Base-by-base conservation (phyloP, 495 filamentous ascomycete species). In the Penicillium coprophilum region DNA sequence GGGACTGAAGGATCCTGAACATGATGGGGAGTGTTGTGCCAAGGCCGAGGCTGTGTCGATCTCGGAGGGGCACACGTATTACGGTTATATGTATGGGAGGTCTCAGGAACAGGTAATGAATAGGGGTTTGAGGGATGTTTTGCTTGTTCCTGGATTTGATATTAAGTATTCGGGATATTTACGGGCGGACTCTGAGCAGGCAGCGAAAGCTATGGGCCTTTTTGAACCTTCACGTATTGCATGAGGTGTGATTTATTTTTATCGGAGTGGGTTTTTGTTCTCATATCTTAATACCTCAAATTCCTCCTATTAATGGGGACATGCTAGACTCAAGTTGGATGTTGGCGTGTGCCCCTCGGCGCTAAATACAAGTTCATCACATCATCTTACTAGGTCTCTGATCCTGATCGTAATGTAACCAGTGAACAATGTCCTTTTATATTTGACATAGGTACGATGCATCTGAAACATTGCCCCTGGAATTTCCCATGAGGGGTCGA, bases 171-270 rank as follows among this genome's bases (percentile, higher is more conserved):
- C 31, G 5, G 52, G 52, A 6, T 12, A 28, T 38, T 8, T 54
- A 3, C 32, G 4, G 15, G 52, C 52, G 21, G 21, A 21, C 1
- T 38, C 41, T 11, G 52, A 17, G 2, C 31, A 46, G 6, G 41
- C 46, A 6, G 52, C 52, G 4, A 36, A 36, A 2, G 30, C 41
- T 2, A 54, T 39, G 52, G 52, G 41, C 9, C 8, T 54, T 13
- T 46, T 54, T 46, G 52, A 44, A 1, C 40, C 52, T 2, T 46
- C 32, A 13, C 52, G 52, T 36, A 38, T 54, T 12, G 20, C 36
- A 20, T 46, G 41, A 31, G 4, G 24, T 50, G 15, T 2, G 21
- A 30, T 39, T 11, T 9, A 21, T 6, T 41, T 49, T 19, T 19
- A 17, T 23, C 13, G 30, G 4, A 3, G 7, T 27, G 7, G 24